These are phyloP conservation scores for Chenopodium suecicum DNA, from an alignment of 148 eudicot genomes.

Conservation along the genomic window DNA sequence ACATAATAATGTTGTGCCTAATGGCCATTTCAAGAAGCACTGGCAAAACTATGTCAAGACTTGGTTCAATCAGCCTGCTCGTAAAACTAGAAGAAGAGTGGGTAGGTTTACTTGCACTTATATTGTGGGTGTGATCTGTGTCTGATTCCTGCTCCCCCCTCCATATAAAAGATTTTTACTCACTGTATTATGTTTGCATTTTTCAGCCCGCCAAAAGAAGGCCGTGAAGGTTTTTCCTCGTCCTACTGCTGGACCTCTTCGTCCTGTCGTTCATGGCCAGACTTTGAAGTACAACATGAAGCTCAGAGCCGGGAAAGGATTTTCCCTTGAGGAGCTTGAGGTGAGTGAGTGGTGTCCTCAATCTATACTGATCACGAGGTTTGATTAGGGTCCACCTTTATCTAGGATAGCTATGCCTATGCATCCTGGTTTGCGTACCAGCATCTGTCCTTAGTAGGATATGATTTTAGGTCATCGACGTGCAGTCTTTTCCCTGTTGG, in stretches of 20 bases:
- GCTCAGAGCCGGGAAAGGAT: slow-evolving; percentile 56
- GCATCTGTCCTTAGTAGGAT: not conserved
- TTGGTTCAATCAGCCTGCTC: slow-evolving; percentile 72
- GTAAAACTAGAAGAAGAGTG: slow-evolving; percentile 49
- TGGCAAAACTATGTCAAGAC: slow-evolving; percentile 69
- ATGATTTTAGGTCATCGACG: not conserved
- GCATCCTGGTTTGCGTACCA: not conserved
- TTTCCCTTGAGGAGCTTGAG: slow-evolving; percentile 64
- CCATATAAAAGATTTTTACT: not conserved
- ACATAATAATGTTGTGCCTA: slow-evolving; percentile 60
- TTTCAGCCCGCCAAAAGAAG: slow-evolving; percentile 59
- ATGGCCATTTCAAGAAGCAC: slow-evolving; percentile 62
- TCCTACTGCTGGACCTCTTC: slow-evolving; percentile 66
- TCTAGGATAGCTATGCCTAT: not conserved
- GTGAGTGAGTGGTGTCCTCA: slow-evolving; percentile 11
- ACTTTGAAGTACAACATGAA: slow-evolving; percentile 51
- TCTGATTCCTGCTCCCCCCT: not conserved
- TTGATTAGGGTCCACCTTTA: not conserved
- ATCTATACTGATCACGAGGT: not conserved
- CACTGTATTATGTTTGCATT: not conserved
- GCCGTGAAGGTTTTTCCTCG: slow-evolving; percentile 76
- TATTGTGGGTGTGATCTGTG: slow-evolving; percentile 21
- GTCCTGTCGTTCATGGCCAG: slow-evolving; percentile 69
- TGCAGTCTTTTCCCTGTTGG: not conserved
- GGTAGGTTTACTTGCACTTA: slow-evolving; percentile 35